Conservation (phyloP, 2,329 filamentous ascomycete species). For the Verticillium longisporum region DNA sequence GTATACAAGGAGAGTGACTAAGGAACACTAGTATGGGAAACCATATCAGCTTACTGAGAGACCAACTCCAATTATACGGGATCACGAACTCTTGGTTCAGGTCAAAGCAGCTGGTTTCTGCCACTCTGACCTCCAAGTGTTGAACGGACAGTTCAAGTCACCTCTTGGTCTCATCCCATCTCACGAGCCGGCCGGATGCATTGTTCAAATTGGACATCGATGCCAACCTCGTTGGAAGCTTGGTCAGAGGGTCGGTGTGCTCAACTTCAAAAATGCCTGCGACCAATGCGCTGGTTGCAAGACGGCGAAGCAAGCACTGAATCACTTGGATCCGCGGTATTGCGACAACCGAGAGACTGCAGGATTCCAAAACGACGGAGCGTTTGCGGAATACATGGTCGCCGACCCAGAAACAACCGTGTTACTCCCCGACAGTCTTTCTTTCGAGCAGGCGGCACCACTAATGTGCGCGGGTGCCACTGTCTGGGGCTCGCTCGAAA, state of each 20-base stretch:
- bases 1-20: not conserved
- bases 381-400: constrained; percentile 25
- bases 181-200: constrained; percentile 26
- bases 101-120: constrained; percentile 28
- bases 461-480: constrained; percentile 29
- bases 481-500: constrained; percentile 24
- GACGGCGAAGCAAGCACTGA: constrained; percentile 9
- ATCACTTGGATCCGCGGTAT: constrained; percentile 19
- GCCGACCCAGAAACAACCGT: constrained; percentile 22
- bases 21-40: constrained; percentile 17
- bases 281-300: constrained; percentile 19
- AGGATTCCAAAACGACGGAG: constrained; percentile 25
- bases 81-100: constrained; percentile 21
- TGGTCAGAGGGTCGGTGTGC: constrained; percentile 26
- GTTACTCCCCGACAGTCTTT: constrained; percentile 16
- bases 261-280: constrained; percentile 27
- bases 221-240: constrained; percentile 16
- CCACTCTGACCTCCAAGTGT: constrained; percentile 27
- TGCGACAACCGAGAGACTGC: constrained; percentile 23
- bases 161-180: constrained; percentile 22
- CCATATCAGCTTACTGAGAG: constrained; percentile 17
- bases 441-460: constrained; percentile 26
- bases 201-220: constrained; percentile 19
- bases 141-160: constrained; percentile 22
- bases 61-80: constrained; percentile 15